Evolutionary conservation across 257 asterid species (phyloP), one percentile per base, ranked within the genome.

Genomic region (Scutellaria minor): DNA sequence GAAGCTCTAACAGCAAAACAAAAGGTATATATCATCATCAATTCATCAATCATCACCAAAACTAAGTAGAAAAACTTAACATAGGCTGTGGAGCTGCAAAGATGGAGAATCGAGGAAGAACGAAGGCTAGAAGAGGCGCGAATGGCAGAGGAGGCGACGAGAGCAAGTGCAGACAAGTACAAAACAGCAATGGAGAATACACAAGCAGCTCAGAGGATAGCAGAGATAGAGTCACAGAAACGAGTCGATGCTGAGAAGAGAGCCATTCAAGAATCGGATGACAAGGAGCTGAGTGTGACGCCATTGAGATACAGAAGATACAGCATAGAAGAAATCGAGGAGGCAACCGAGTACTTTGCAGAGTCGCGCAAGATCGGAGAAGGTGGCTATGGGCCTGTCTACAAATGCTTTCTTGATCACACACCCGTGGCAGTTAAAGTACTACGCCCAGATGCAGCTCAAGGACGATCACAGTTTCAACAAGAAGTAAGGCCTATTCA

Each of bases 341-440:
- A 76, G 54, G 96, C 97, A 2, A 93, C 96, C 0, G 88, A 84
- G 5, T 76, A 11, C 71, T 88, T 93, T 72, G 5, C 64, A 5
- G 81, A 71, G 6, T 81, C 87, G 1, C 79, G 85, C 68, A 93
- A 93, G 76, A 85, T 93, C 67, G 98, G 98, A 3, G 98, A 93
- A 83, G 98, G 98, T 5, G 97, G 98, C 18, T 93, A 93, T 66
- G 98, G 98, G 51, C 98, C 98, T 6, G 98, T 93, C 48, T 93
- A 58, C 60, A 93, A 84, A 83, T 90, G 98, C 50, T 66, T 64
- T 63, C 98, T 93, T 66, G 98, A 93, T 81, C 98, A 88, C 63
- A 93, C 98, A 1, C 80, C 83, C 1, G 97, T 90, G 39, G 98
- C 98, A 0, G 84, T 93, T 59, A 93, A 93, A 81, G 95, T 93